Percentiles rank a stretch among this genome's conserved stretches.
Conservation (phyloP, 768 basidiomycete genomes). For the Saitozyma sp. region DNA sequence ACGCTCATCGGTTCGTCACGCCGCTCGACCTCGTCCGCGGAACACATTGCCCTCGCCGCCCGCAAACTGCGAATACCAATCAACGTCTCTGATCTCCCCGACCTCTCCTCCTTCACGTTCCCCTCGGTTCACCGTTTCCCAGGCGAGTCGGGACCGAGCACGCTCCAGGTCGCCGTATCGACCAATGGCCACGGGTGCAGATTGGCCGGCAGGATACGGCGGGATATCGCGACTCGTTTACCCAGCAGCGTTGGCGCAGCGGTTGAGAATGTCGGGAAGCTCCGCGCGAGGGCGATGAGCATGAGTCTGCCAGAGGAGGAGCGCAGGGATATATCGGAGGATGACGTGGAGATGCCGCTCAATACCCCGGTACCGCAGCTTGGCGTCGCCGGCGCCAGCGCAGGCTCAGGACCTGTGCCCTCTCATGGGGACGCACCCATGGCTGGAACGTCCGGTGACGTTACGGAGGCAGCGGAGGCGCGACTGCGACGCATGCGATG, state of each 20-base stretch:
- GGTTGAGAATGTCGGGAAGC: constrained; percentile 68
- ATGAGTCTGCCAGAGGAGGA: constrained; percentile 7
- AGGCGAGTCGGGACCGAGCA: constrained; percentile 51
- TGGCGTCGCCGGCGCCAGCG: constrained; percentile 18
- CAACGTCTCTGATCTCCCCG: constrained; percentile 83
- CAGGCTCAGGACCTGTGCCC: neutral
- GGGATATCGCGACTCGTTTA: constrained; percentile 74
- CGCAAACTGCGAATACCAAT: constrained; percentile 65
- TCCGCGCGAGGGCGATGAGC: constrained; percentile 60
- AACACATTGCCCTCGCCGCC: constrained; percentile 62
- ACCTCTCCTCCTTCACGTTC: constrained; percentile 86
- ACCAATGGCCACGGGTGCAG: constrained; percentile 92
- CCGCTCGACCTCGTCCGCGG: constrained; percentile 61
- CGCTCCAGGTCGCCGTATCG: constrained; percentile 69
- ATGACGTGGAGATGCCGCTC: constrained; percentile 56
- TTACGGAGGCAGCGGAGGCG: constrained; percentile 28
- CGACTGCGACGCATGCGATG: constrained; percentile 76
- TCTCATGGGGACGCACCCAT: neutral
- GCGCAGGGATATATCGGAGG: constrained; percentile 32
- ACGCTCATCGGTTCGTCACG: constrained; percentile 59
- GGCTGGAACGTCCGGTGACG: too few relatives aligned
- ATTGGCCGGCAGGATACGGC: constrained; percentile 71
- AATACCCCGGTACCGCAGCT: constrained; percentile 55
- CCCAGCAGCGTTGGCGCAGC: constrained; percentile 73
- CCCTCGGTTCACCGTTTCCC: constrained; percentile 79